Evolutionary conservation across 2,329 filamentous ascomycete genomes (phyloP).

Genomic region (Hypoxylon rubiginosum): DNA sequence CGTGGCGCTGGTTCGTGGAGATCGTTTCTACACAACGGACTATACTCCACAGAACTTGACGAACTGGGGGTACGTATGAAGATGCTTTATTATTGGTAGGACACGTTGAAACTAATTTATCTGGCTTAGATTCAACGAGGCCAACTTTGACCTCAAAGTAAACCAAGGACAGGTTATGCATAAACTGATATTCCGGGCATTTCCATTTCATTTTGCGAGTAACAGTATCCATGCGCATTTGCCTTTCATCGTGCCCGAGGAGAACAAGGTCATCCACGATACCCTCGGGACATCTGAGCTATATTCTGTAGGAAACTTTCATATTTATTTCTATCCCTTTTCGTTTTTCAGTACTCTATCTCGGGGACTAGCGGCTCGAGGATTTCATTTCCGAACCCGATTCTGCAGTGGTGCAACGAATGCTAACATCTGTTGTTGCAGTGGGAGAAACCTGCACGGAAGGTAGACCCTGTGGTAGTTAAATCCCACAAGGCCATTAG

Average conservation of each 20-base stretch:
- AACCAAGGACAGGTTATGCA: constrained; percentile 76
- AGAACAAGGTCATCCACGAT: constrained; percentile 72
- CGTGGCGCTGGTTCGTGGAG: constrained; percentile 72
- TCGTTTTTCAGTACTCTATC: not conserved
- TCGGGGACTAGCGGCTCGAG: not conserved
- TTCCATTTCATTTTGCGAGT: constrained; percentile 72
- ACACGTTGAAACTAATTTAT: not conserved
- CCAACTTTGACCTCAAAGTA: constrained; percentile 67
- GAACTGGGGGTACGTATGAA: constrained; percentile 68
- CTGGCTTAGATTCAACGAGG: constrained; percentile 57
- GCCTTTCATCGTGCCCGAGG: constrained; percentile 57
- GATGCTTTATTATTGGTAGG: constrained; percentile 48
- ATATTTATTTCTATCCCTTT: not conserved
- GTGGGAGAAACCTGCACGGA: constrained; percentile 65
- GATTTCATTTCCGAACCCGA: not conserved
- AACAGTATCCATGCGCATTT: constrained; percentile 76
- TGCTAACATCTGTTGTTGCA: constrained; percentile 5
- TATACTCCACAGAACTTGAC: constrained; percentile 72
- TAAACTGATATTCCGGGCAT: constrained; percentile 74
- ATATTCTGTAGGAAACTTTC: constrained; percentile 59
- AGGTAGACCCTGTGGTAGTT: constrained; percentile 61
- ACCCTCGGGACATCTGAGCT: constrained; percentile 66
- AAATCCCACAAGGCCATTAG: constrained; percentile 67
- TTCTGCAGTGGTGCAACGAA: not conserved
- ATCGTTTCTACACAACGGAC: constrained; percentile 74